A percentile compares a stretch with the other conserved stretches of the same genome.
Evolutionary conservation across 2,329 filamentous ascomycete genomes (phyloP).

Genomic region (Emericellopsis atlantica): DNA sequence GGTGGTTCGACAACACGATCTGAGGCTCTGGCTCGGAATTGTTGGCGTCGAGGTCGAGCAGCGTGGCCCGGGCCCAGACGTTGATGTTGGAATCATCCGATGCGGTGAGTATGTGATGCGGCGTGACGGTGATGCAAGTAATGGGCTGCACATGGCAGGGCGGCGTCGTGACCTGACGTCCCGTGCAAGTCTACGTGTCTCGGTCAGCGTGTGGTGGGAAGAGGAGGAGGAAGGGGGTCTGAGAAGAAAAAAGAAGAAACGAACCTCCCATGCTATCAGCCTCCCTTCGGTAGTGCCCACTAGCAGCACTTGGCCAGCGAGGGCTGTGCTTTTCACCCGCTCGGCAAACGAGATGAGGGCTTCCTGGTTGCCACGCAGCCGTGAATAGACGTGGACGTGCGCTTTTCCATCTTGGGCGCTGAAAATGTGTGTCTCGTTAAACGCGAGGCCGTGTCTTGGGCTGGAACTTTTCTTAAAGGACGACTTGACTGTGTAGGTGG

Average conservation of each 20-base stretch:
- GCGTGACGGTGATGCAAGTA: slow-evolving; percentile 60
- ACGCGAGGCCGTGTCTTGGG: slow-evolving; percentile 65
- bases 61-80: slow-evolving; percentile 72
- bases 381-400: slow-evolving; percentile 83
- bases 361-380: slow-evolving; percentile 76
- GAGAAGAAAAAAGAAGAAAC: slow-evolving; percentile 11
- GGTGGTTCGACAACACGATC: slow-evolving; percentile 65
- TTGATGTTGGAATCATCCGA: slow-evolving; percentile 83
- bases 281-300: slow-evolving; percentile 78
- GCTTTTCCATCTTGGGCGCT: slow-evolving; percentile 86
- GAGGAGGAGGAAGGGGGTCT: slow-evolving; percentile 7
- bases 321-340: slow-evolving; percentile 63
- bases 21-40: slow-evolving; percentile 52
- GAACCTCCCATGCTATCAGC: slow-evolving; percentile 85
- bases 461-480: slow-evolving; percentile 88
- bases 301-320: slow-evolving; percentile 61
- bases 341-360: slow-evolving; percentile 80
- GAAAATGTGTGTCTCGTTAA: slow-evolving; percentile 75
- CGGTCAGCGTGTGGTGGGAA: slow-evolving; percentile 7
- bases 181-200: slow-evolving; percentile 51
- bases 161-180: slow-evolving; percentile 62
- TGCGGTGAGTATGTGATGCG: slow-evolving; percentile 62
- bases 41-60: slow-evolving; percentile 49
- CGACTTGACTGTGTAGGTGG: slow-evolving; percentile 59
- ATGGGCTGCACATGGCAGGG: slow-evolving; percentile 72